Base-by-base conservation (phyloP, 345 rosid species). In the Draba incana region DNA sequence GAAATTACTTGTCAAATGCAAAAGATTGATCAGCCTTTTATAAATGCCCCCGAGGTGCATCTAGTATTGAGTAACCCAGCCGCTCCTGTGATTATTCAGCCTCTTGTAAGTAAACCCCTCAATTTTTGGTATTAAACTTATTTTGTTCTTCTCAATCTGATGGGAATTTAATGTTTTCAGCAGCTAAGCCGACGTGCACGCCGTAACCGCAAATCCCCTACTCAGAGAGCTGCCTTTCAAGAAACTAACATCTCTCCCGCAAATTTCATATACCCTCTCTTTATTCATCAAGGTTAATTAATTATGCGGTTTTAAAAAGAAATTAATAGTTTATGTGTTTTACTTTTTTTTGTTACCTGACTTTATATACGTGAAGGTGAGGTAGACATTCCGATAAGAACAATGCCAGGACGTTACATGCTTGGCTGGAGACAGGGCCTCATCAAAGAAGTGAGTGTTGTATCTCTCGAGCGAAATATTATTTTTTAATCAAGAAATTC, bases 381-480 rank as follows among this genome's bases (percentile, higher is more conserved):
- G 72, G 87, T 87, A 67, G 97, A 93, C 52, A 82, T 89, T 12
- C 96, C 96, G 2, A 93, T 93, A 77, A 88, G 84, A 76, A 86
- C 95, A 30, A 93, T 93, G 98, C 97, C 98, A 9, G 97, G 97
- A 65, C 81, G 95, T 69, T 88, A 85, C 56, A 88, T 88, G 81
- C 92, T 93, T 77, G 97, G 98, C 24, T 93, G 97, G 98, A 84
- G 95, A 78, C 88, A 83, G 64, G 96, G 98, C 16, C 95, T 90
- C 39, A 59, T 93, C 8, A 81, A 88, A 77, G 96, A 90, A 88
- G 97, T 93, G 53, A 72, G 71, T 64, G 4, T 41, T 47, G 42
- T 23, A 20, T 45, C 56, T 43, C 61, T n/a, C 14, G 1, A 20
- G 20, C 20, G 20, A 20, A 20, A 20, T 20, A 20, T 20, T 20